Percentiles rank a stretch among this genome's conserved stretches.
phyloP scores from a whole-genome alignment of 768 basidiomycete genomes.

The Macrolepiota dolichaula region DNA sequence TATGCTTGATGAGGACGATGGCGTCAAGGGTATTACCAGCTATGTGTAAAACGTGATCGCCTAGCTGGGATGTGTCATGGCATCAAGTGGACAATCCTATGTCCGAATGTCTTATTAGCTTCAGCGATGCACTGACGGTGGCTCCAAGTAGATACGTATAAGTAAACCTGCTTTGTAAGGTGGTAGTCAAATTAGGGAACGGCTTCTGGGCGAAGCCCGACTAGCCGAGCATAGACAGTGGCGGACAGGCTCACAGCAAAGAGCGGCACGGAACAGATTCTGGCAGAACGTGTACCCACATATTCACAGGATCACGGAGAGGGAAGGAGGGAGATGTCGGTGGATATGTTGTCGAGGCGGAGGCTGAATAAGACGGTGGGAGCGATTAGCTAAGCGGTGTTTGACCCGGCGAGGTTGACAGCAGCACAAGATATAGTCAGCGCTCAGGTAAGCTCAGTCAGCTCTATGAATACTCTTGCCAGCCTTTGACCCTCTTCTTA shows the following conservation, averaged over 20 bases:
- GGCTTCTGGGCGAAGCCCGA: neutral
- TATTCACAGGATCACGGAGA: neutral
- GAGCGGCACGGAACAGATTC: neutral
- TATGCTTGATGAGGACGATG: constrained; percentile 13
- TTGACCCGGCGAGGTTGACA: neutral
- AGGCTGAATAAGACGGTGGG: neutral
- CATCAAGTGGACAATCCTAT: neutral
- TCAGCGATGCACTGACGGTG: neutral
- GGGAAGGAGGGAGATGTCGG: constrained; percentile 6
- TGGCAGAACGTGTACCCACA: neutral
- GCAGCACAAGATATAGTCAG: neutral
- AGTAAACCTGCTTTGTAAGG: neutral
- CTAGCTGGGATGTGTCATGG: neutral
- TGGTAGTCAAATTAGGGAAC: neutral
- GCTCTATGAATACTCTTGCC: constrained; percentile 19
- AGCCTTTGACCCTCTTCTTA: constrained; percentile 23
- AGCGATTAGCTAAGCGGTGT: constrained; percentile 4
- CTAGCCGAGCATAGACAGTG: neutral
- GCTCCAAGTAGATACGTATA: too few relatives aligned
- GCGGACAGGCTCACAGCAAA: neutral
- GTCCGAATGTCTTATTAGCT: neutral
- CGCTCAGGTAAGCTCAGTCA: constrained; percentile 25
- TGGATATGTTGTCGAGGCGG: neutral
- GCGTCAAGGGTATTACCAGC: neutral
- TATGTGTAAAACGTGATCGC: neutral